phyloP scores from a whole-genome alignment of 179 eudicot genomes.

The Vitellaria paradoxa region DNA sequence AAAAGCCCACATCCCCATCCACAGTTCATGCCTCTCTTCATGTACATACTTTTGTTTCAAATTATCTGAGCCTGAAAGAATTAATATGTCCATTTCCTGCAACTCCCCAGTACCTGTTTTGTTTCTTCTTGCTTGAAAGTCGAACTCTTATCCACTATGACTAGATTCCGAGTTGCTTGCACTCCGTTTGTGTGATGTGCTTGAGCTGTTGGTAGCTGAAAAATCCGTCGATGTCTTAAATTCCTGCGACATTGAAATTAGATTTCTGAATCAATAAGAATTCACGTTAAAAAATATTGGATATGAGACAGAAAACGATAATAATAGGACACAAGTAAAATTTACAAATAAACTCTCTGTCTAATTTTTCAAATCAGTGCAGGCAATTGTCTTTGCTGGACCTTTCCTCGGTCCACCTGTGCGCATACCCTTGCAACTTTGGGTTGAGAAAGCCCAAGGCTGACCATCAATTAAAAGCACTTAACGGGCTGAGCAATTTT shows the following conservation, averaged over 20 bases:
- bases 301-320: neutral
- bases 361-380: neutral
- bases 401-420: too few relatives aligned
- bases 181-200: too few relatives aligned
- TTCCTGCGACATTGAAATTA: constrained; percentile 5
- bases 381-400: neutral
- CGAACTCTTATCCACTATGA: neutral
- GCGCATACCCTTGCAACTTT: too few relatives aligned
- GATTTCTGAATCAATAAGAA: neutral
- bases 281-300: neutral
- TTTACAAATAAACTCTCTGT: neutral
- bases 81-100: neutral
- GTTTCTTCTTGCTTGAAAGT: neutral
- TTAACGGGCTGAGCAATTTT: too few relatives aligned
- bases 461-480: too few relatives aligned
- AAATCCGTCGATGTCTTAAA: neutral
- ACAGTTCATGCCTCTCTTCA: neutral
- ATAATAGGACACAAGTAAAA: neutral
- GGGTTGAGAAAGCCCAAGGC: neutral
- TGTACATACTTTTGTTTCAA: neutral
- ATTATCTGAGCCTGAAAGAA: constrained; percentile 1
- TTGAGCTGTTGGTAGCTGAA: neutral
- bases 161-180: neutral
- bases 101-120: neutral
- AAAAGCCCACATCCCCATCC: neutral